These are phyloP conservation scores for Xylaria sp. DNA, from an alignment of 495 filamentous ascomycete genomes.

Conservation along the genomic window DNA sequence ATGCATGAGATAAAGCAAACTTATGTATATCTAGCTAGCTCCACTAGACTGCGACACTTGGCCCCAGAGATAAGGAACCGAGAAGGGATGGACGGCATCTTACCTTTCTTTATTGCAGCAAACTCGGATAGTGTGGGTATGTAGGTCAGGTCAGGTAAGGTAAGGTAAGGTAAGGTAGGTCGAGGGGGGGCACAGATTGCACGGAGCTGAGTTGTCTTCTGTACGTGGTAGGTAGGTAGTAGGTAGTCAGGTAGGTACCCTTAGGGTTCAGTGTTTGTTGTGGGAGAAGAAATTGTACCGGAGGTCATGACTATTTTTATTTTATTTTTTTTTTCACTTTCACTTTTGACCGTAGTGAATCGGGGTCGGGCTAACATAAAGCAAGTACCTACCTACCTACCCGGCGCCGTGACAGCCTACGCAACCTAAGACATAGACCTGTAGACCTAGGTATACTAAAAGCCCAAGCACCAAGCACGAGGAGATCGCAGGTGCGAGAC, in stretches of 20 bases:
- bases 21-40: not conserved
- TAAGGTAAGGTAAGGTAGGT: no score
- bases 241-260: not conserved
- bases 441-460: no score
- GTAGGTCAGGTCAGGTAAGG: not conserved
- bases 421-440: no score
- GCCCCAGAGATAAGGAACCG: conserved; percentile 10
- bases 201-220: not conserved
- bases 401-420: conserved; percentile 23
- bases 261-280: not conserved
- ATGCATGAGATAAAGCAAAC: conserved; percentile 13
- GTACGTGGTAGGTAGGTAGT: no score
- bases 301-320: conserved; percentile 5
- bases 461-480: not conserved
- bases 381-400: not conserved
- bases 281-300: conserved; percentile 7
- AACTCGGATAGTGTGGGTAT: not conserved
- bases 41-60: conserved; percentile 8
- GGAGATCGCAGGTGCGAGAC: not conserved
- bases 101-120: not conserved
- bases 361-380: conserved; percentile 11
- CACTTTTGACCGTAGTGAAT: not conserved
- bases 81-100: not conserved
- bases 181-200: not conserved
- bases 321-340: conserved; percentile 3